Evolutionary conservation across 2,329 filamentous ascomycete species (phyloP).

Genomic region (Trichoderma asperellum): DNA sequence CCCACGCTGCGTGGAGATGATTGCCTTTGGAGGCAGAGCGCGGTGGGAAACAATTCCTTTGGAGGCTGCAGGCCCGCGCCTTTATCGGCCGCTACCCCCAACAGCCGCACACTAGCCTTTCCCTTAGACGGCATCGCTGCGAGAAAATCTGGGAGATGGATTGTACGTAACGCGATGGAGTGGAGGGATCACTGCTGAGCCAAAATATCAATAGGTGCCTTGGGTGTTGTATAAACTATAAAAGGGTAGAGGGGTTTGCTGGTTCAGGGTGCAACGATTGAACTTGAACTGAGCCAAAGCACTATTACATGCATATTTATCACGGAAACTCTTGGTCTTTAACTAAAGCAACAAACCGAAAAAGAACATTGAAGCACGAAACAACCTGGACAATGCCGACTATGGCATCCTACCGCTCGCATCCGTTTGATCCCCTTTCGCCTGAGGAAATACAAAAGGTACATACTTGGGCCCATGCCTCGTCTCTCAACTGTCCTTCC

Average conservation of each 20-base stretch:
- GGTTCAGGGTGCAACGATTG: neutral
- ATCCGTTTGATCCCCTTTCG: neutral
- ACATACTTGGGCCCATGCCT: neutral
- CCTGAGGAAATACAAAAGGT: neutral
- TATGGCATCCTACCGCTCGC: neutral
- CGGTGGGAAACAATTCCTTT: neutral
- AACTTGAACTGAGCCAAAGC: neutral
- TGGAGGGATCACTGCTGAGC: neutral
- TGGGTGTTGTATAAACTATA: neutral
- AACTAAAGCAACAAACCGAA: neutral
- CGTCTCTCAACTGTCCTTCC: too few relatives aligned
- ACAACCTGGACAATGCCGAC: neutral
- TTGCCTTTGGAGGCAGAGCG: neutral
- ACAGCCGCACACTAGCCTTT: neutral
- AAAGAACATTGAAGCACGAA: neutral
- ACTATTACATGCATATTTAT: neutral
- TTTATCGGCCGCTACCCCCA: neutral
- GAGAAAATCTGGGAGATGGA: neutral
- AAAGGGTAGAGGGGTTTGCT: neutral
- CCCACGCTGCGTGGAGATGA: neutral
- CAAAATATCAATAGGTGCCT: too few relatives aligned
- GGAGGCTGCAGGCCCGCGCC: neutral
- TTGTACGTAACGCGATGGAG: neutral
- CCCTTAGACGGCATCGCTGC: neutral
- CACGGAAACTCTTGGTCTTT: neutral